Evolutionary conservation across 345 rosid species (phyloP).

Genomic region (Alliaria petiolata): DNA sequence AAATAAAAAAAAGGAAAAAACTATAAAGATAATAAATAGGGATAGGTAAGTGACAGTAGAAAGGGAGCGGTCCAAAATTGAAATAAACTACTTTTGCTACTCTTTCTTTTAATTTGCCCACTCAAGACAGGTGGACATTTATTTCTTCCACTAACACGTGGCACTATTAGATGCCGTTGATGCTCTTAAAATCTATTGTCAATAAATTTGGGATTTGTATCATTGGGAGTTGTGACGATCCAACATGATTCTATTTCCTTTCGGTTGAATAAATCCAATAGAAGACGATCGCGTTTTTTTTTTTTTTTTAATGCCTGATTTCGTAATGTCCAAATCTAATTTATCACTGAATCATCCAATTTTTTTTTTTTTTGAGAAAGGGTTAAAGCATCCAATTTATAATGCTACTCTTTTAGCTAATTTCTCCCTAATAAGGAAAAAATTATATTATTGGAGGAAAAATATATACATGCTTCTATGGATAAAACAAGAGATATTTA

Average conservation of each 20-base stretch:
- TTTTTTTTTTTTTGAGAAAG: not conserved
- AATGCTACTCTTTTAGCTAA: no score
- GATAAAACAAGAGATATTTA: no score
- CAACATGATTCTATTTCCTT: slow-evolving; percentile 1
- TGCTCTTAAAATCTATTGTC: not conserved
- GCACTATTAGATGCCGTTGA: not conserved
- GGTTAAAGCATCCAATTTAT: no score
- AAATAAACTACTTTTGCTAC: slow-evolving; percentile 1
- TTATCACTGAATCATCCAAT: not conserved
- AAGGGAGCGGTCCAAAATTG: slow-evolving; percentile 28
- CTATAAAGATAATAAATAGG: slow-evolving; percentile 17
- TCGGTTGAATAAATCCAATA: slow-evolving; percentile 18
- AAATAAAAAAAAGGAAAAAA: not conserved
- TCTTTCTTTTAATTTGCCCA: slow-evolving; percentile 17
- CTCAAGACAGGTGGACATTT: slow-evolving; percentile 26
- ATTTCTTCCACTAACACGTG: not conserved
- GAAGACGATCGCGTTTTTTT: not conserved
- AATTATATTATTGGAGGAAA: not conserved
- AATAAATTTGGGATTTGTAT: slow-evolving; percentile 8
- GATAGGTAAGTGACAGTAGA: slow-evolving; percentile 27
- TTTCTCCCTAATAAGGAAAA: no score
- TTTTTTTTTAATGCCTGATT: slow-evolving; percentile 6
- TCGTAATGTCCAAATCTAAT: slow-evolving; percentile 10
- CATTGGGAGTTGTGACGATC: not conserved
- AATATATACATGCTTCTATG: no score